A percentile compares a stretch with the other conserved stretches of the same genome.
These are phyloP conservation scores for Aureoboletus auriporus DNA, from an alignment of 768 basidiomycete genomes.

Conservation along the genomic window DNA sequence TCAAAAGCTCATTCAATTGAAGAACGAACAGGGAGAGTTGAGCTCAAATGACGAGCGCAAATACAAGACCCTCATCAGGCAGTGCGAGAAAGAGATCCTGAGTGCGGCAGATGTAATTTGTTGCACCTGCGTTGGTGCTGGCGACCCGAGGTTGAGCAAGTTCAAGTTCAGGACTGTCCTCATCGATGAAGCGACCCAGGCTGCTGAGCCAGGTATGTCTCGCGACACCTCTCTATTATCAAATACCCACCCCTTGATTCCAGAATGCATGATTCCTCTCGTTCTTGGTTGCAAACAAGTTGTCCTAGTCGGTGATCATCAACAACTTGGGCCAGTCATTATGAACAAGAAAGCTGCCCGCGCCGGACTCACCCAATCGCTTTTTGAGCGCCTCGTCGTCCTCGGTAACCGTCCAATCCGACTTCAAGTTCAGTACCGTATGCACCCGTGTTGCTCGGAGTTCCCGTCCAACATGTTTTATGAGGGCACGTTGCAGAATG, in stretches of 20 bases:
- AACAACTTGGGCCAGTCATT: slow-evolving; percentile 96
- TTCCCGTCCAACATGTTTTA: slow-evolving; percentile 99
- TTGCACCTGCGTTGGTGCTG: slow-evolving; percentile 96
- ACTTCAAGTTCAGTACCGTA: slow-evolving; percentile 98
- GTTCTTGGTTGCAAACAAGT: slow-evolving; percentile 98
- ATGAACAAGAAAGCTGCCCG: slow-evolving; percentile 99
- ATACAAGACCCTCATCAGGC: slow-evolving; percentile 92
- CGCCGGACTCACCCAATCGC: slow-evolving; percentile 96
- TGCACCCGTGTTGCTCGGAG: slow-evolving; percentile 99
- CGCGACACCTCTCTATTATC: not conserved
- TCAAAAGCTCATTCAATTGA: slow-evolving; percentile 96
- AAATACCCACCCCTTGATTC: slow-evolving; percentile 8
- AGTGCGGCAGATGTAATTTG: slow-evolving; percentile 96
- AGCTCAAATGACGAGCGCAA: slow-evolving; percentile 96
- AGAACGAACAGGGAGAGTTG: slow-evolving; percentile 96
- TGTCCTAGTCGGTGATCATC: slow-evolving; percentile 96
- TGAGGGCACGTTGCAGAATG: slow-evolving; percentile 97
- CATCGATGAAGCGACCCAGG: slow-evolving; percentile 98
- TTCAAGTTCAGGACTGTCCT: slow-evolving; percentile 98
- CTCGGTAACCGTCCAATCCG: slow-evolving; percentile 96
- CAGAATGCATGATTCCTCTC: slow-evolving; percentile 99
- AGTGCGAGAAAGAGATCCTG: slow-evolving; percentile 97
- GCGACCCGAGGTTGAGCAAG: slow-evolving; percentile 93
- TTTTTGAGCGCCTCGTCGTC: slow-evolving; percentile 95
- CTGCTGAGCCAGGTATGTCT: slow-evolving; percentile 84